Conservation (phyloP, 2,329 filamentous ascomycete species). For the Cadophora sp. region DNA sequence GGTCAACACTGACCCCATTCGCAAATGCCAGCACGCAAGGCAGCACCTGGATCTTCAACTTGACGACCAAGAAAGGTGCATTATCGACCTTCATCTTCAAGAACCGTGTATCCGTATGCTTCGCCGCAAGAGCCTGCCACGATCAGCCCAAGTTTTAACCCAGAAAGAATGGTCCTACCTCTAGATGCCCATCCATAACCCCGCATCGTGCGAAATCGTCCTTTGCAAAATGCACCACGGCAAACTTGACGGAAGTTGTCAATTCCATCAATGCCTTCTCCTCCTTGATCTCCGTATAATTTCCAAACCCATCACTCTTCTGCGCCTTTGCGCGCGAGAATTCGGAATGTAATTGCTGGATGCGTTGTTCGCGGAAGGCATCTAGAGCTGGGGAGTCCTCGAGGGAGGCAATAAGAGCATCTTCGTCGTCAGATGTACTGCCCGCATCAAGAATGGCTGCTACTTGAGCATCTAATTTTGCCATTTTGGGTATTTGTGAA, state of each 20-base stretch:
- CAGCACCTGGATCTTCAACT: conserved; percentile 62
- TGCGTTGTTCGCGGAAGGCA: conserved; percentile 61
- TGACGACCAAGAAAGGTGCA: conserved; percentile 63
- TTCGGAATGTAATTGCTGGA: conserved; percentile 64
- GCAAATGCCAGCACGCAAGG: conserved; percentile 65
- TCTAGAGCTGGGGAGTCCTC: conserved; percentile 58
- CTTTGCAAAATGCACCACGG: conserved; percentile 50
- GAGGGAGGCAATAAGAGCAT: conserved; percentile 62
- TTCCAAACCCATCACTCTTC: conserved; percentile 57
- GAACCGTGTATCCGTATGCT: conserved; percentile 64
- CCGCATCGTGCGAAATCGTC: conserved; percentile 50
- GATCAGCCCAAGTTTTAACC: conserved; percentile 6
- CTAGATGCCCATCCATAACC: conserved; percentile 50
- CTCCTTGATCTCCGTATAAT: conserved; percentile 61
- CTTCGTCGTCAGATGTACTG: conserved; percentile 56
- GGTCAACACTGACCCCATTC: conserved; percentile 59
- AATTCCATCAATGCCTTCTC: conserved; percentile 62
- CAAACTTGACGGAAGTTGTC: conserved; percentile 48
- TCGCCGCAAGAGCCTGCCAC: conserved; percentile 54
- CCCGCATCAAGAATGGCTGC: conserved; percentile 54
- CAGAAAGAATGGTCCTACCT: conserved; percentile 32
- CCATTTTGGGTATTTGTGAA: conserved; percentile 45
- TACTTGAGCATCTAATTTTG: conserved; percentile 56
- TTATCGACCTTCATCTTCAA: conserved; percentile 65
- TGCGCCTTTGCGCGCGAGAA: conserved; percentile 58